Base-by-base conservation (phyloP, 257 asterid genomes). In the Solanum microdontum region DNA sequence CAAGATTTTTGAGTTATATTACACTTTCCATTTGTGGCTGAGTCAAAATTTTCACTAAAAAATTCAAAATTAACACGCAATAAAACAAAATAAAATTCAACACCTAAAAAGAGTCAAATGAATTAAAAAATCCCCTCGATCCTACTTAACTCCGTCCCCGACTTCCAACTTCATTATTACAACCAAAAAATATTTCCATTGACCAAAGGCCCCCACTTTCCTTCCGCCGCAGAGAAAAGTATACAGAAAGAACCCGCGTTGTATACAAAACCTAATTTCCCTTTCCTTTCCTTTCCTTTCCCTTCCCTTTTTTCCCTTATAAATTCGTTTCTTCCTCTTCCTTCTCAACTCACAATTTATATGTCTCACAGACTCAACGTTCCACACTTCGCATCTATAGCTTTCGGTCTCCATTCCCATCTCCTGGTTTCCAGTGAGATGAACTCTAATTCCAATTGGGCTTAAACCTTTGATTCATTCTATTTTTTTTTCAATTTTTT, bases 341-440 rank as follows among this genome's bases (percentile, higher is more conserved):
- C 9, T 6, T 28, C 86, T 21, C 6, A 86, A 45, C 36, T 72
- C 87, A 28, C 39, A 40, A 37, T 21, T 55, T 68, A 85, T 92
- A 96, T 95, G 99, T 95, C 99, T 94, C 99, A 95, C 62, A 93
- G 98, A 82, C 87, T 98, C 28, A 93, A 90, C 95, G 90, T 93
- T 14, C 99, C 98, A 39, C 99, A 96, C 89, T 96, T 93, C 48
- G 91, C 97, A 19, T 93, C 97, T 83, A 89, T 93, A 33, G 98
- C 99, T 84, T 95, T 93, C 69, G 93, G 92, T 86, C 94, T 92
- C 32, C 99, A 93, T 24, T 95, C 98, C 77, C 99, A 94, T 94
- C 98, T 95, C 96, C 95, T 95, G 94, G 95, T 96, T 33, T 95
- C 99, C 97, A 96, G 97, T 95, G 95, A 96, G 95, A 96, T 94